Percentiles rank a stretch among this genome's conserved stretches.
phyloP scores from a whole-genome alignment of 2,329 filamentous ascomycete genomes.

The Aspergillus candidus region DNA sequence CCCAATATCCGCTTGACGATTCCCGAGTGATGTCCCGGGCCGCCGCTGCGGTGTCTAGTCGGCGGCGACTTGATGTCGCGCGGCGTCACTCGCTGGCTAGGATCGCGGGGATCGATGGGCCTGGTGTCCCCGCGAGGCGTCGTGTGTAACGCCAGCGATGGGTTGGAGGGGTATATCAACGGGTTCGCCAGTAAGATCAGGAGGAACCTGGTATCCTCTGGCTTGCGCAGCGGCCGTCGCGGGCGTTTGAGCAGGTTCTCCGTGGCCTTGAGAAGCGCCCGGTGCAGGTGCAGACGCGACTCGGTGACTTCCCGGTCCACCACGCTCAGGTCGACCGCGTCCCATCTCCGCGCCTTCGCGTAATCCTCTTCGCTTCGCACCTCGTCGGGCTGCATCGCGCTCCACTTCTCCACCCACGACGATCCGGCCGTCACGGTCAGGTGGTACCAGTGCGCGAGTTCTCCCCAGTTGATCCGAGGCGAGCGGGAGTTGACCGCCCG shows the following conservation, averaged over 20 bases:
- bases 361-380: constrained; percentile 17
- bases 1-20: constrained; percentile 82
- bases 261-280: constrained; percentile 67
- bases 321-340: constrained; percentile 39
- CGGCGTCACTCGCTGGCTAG: constrained; percentile 11
- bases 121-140: constrained; percentile 20
- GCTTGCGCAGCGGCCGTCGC: constrained; percentile 59
- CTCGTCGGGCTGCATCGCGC: constrained; percentile 44
- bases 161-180: constrained; percentile 52
- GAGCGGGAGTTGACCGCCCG: constrained; percentile 51
- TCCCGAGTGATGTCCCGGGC: constrained; percentile 66
- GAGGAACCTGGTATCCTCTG: constrained; percentile 69
- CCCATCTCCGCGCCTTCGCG: constrained; percentile 25
- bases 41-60: constrained; percentile 22
- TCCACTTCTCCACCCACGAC: constrained; percentile 58
- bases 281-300: constrained; percentile 64
- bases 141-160: constrained; percentile 11
- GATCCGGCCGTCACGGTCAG: constrained; percentile 61
- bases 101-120: constrained; percentile 24
- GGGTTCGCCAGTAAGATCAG: constrained; percentile 76
- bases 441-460: constrained; percentile 69
- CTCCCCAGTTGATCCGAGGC: constrained; percentile 68
- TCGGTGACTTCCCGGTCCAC: constrained; percentile 51
- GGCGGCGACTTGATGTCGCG: constrained; percentile 9
- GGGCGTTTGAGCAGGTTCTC: constrained; percentile 77